Evolutionary conservation across 2,329 filamentous ascomycete species (phyloP), one percentile per base, ranked within the genome.

Genomic region (Calonectria pseudoturangicola): DNA sequence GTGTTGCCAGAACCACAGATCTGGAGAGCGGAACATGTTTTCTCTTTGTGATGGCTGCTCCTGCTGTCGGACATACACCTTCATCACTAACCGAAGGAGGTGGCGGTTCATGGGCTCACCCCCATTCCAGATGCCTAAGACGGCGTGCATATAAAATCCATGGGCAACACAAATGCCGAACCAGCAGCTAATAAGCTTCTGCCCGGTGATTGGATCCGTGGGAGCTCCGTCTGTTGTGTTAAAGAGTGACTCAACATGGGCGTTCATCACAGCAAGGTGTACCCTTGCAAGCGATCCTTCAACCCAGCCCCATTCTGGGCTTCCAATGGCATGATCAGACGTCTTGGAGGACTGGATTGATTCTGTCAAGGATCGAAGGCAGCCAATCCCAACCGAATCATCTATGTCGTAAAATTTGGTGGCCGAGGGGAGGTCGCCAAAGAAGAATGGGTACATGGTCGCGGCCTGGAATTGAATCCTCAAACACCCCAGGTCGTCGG

Each of bases 1-100:
- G 0, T 74, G 69, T 33, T 75, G 71, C 77, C 77, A 79, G 5
- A 79, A 47, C 77, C 77, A 79, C n/a, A 79, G 63, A 16, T 76
- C 66, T 0, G 65, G 58, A 1, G 16, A 30, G 1, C 45, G 54
- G 36, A 28, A n/a, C 54, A 60, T 60, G 36, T 60, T 60, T 41
- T 33, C n/a, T 21, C 15, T 16, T 18, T 60, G 54, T 25, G 54
- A 60, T 16, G 33, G 33, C 21, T 60, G 54, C 36, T 41, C 21
- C 36, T 60, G 54, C 18, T 2, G 39, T n/a, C 1, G 66, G 12
- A 51, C 72, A 8, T 78, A 30, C 0, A 79, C 70, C 0, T 7
- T 63, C 0, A 79, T 64, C 3, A 73, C 45, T 1, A 70, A 30
- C 1, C 64, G 70, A 0, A 78, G 30, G 2, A 79, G 36, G 21